phyloP scores from a whole-genome alignment of 805 yeast genomes.

The Sporopachydermia lactativora region DNA sequence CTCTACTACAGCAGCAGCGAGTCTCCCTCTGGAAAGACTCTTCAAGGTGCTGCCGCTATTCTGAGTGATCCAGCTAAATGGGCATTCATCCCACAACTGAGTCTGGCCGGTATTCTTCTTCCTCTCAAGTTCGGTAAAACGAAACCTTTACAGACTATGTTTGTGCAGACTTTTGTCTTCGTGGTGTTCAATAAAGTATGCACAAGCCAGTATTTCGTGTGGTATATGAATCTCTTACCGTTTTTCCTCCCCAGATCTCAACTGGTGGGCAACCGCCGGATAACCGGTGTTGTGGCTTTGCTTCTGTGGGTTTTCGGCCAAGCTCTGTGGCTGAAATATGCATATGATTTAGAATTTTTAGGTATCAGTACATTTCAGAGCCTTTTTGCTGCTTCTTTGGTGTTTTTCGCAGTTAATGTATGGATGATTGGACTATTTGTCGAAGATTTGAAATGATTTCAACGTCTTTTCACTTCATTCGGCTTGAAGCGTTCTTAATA shows the following conservation, averaged over 20 bases:
- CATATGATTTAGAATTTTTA: conserved; percentile 66
- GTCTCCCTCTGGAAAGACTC: neutral
- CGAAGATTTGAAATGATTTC: conserved; percentile 20
- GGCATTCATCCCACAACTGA: conserved; percentile 78
- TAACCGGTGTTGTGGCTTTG: conserved; percentile 28
- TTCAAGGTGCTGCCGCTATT: neutral
- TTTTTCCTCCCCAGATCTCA: conserved; percentile 40
- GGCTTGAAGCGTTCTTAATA: conserved; percentile 46
- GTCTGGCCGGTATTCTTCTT: conserved; percentile 40
- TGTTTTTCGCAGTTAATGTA: conserved; percentile 49
- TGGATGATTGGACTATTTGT: conserved; percentile 46
- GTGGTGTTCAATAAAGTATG: conserved; percentile 71
- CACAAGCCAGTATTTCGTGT: conserved; percentile 91
- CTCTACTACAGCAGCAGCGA: conserved; percentile 21
- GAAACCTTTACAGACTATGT: conserved; percentile 38
- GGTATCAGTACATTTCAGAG: conserved; percentile 54
- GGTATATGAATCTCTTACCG: conserved; percentile 85
- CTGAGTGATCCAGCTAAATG: conserved; percentile 29
- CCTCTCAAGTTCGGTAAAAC: conserved; percentile 36
- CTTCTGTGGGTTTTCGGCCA: conserved; percentile 58
- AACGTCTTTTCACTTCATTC: neutral
- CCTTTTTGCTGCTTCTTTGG: conserved; percentile 37
- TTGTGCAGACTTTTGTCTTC: conserved; percentile 67
- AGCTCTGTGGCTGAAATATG: conserved; percentile 65
- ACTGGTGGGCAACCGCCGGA: conserved; percentile 15